A percentile compares a stretch with the other conserved stretches of the same genome.
Evolutionary conservation across 805 yeast genomes (phyloP).

Genomic region (Ogataea nitratoaversa): DNA sequence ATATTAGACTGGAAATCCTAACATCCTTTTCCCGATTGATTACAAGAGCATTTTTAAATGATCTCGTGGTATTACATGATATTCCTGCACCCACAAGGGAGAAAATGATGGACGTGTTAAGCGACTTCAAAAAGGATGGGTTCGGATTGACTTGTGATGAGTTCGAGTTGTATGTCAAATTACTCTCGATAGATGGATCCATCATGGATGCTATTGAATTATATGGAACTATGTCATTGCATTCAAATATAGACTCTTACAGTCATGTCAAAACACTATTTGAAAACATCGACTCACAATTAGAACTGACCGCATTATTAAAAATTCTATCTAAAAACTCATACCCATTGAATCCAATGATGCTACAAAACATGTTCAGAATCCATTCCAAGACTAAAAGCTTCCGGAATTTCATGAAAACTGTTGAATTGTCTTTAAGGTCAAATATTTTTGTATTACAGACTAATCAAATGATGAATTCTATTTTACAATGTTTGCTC

Average conservation of each 20-base stretch:
- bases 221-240: background rate
- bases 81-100: background rate
- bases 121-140: background rate
- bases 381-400: background rate
- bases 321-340: background rate
- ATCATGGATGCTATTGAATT: background rate
- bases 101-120: background rate
- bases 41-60: background rate
- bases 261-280: background rate
- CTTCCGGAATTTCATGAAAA: background rate
- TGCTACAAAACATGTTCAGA: slow-evolving; percentile 1
- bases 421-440: background rate
- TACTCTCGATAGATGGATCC: background rate
- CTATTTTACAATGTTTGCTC: background rate
- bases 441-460: background rate
- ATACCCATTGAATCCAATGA: background rate
- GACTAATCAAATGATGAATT: slow-evolving; percentile 1
- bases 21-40: background rate
- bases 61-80: background rate
- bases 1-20: background rate
- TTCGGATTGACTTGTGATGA: slow-evolving; percentile 4
- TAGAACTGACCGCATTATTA: background rate
- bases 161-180: background rate
- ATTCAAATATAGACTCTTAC: background rate
- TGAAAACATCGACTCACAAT: background rate